These are phyloP conservation scores for Moringa oleifera DNA, from an alignment of 345 rosid species.

Conservation along the genomic window DNA sequence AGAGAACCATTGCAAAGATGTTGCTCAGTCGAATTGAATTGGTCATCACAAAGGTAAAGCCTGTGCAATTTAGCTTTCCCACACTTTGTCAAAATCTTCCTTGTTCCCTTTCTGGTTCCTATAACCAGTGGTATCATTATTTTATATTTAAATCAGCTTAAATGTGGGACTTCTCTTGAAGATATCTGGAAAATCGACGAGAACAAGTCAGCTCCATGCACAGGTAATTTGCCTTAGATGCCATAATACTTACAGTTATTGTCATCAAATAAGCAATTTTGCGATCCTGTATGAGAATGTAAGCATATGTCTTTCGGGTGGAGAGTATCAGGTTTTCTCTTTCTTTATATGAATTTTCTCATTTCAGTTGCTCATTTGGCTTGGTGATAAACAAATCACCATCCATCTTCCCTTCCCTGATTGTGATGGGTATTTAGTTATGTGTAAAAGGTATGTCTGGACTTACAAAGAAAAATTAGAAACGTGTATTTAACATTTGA, in stretches of 20 bases:
- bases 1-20: slow-evolving; percentile 39
- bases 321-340: not conserved
- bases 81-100: slow-evolving; percentile 6
- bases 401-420: too few species aligned
- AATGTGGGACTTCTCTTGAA: slow-evolving; percentile 45
- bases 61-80: slow-evolving; percentile 1
- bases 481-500: too few species aligned
- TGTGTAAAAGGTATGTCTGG: too few species aligned
- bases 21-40: slow-evolving; percentile 45
- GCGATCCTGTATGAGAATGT: not conserved
- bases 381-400: too few species aligned
- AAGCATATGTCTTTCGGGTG: not conserved
- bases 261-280: not conserved
- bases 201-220: slow-evolving; percentile 25
- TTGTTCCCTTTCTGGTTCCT: slow-evolving; percentile 10
- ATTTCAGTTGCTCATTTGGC: too few species aligned
- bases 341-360: too few species aligned
- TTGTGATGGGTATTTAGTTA: too few species aligned
- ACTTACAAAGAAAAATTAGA: too few species aligned
- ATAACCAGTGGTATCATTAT: slow-evolving; percentile 14
- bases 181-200: slow-evolving; percentile 52
- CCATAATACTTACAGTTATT: not conserved
- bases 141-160: slow-evolving; percentile 50
- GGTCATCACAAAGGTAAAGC: slow-evolving; percentile 55
- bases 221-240: slow-evolving; percentile 40